A percentile compares a stretch with the other conserved stretches of the same genome.
These are phyloP conservation scores for Carnegiea gigantea DNA, from an alignment of 179 eudicot species.

Conservation along the genomic window DNA sequence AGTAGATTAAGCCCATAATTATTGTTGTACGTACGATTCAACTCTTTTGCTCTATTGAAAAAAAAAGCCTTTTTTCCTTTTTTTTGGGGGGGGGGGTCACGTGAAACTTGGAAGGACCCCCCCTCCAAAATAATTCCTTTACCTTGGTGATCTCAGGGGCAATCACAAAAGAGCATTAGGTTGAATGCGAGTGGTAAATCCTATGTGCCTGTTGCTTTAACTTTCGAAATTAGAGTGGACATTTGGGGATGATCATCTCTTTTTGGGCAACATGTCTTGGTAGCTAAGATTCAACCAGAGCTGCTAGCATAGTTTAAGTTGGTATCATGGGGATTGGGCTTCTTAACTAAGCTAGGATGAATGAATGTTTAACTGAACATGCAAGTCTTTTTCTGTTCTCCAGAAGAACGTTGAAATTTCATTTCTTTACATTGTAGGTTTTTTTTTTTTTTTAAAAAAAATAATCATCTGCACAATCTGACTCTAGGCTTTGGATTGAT, in stretches of 20 bases:
- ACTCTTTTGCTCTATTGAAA: no score
- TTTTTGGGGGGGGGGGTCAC: no score
- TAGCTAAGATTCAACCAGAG: neutral
- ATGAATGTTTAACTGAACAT: neutral
- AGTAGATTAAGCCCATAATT: neutral
- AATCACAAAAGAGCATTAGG: neutral
- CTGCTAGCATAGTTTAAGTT: neutral
- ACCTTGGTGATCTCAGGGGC: no score
- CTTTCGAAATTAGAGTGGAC: neutral
- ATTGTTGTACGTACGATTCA: no score
- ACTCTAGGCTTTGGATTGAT: neutral
- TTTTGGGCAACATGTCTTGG: neutral
- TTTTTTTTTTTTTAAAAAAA: neutral
- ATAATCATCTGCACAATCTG: neutral
- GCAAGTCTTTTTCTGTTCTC: neutral
- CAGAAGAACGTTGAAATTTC: neutral
- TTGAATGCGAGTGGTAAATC: neutral
- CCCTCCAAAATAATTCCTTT: no score
- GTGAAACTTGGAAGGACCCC: no score
- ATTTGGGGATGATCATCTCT: neutral
- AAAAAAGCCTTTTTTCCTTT: no score
- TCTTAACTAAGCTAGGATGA: neutral
- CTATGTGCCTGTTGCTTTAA: neutral
- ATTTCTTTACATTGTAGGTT: neutral
- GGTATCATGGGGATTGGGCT: neutral